phyloP scores from a whole-genome alignment of 2,329 filamentous ascomycete genomes.

The Aureobasidium lini region DNA sequence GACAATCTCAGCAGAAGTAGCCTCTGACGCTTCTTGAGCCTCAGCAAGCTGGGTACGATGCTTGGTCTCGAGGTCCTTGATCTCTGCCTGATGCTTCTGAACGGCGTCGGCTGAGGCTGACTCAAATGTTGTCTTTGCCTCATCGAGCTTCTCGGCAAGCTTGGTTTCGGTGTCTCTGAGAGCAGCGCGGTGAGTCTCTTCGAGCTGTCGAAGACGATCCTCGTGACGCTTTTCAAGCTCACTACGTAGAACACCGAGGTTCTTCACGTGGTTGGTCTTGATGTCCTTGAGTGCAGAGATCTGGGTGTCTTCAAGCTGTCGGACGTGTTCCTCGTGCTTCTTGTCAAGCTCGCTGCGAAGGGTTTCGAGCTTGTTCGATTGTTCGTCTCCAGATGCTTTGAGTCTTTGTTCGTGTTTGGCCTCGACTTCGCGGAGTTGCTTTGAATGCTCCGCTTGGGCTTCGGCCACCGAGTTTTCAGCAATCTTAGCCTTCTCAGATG shows the following conservation, averaged over 20 bases:
- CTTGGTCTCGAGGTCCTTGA: neutral
- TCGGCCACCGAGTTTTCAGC: neutral
- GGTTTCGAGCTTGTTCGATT: neutral
- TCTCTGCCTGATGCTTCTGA: neutral
- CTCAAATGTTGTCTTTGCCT: neutral
- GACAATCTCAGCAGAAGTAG: neutral
- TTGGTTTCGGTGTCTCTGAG: neutral
- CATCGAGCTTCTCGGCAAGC: neutral
- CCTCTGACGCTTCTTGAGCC: neutral
- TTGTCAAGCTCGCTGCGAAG: neutral
- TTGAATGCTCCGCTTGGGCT: neutral
- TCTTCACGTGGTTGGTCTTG: neutral
- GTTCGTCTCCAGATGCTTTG: neutral
- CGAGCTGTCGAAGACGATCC: neutral
- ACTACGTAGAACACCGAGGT: neutral
- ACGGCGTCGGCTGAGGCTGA: neutral
- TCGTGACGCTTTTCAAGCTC: slow-evolving; percentile 2
- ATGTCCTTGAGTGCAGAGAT: neutral
- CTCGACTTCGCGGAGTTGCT: neutral
- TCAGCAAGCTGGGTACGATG: slow-evolving; percentile 4
- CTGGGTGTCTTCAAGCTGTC: neutral
- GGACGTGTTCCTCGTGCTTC: neutral
- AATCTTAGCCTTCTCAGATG: slow-evolving; percentile 3
- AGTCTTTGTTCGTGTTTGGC: neutral
- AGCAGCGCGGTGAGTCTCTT: neutral